A percentile compares a stretch with the other conserved stretches of the same genome.
These are phyloP conservation scores for Cucurbita argyrosperma DNA, from an alignment of 306 rosid genomes.

Conservation along the genomic window DNA sequence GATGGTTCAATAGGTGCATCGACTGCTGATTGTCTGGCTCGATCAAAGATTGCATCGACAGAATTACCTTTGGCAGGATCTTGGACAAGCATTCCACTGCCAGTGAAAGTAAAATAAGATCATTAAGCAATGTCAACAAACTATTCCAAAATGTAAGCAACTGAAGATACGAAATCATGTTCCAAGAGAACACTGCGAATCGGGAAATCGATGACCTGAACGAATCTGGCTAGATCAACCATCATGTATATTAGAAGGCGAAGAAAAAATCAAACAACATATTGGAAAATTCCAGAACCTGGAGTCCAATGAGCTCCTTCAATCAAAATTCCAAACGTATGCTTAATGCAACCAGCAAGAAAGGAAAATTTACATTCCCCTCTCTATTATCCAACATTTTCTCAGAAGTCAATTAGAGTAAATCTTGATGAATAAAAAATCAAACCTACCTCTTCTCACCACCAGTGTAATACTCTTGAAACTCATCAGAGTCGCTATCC, in stretches of 20 bases:
- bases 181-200: not conserved
- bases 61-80: constrained; percentile 48
- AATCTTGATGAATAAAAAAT: not conserved
- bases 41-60: constrained; percentile 59
- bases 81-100: constrained; percentile 88
- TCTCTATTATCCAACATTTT: not conserved
- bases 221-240: not conserved
- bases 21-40: constrained; percentile 39
- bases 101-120: constrained; percentile 6
- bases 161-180: not conserved
- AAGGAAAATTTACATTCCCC: not conserved
- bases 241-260: not conserved
- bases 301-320: not conserved
- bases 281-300: not conserved
- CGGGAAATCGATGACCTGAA: not conserved
- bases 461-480: constrained; percentile 68
- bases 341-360: not conserved
- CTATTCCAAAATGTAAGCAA: not conserved
- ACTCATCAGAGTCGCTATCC: constrained; percentile 58
- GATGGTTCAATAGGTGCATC: constrained; percentile 34
- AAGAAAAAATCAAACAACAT: not conserved
- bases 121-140: not conserved
- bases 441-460: constrained; percentile 67
- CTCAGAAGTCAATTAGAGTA: not conserved
- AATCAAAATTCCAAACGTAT: not conserved